Evolutionary conservation across 495 filamentous ascomycete genomes (phyloP).

Genomic region (Talaromyces liani): DNA sequence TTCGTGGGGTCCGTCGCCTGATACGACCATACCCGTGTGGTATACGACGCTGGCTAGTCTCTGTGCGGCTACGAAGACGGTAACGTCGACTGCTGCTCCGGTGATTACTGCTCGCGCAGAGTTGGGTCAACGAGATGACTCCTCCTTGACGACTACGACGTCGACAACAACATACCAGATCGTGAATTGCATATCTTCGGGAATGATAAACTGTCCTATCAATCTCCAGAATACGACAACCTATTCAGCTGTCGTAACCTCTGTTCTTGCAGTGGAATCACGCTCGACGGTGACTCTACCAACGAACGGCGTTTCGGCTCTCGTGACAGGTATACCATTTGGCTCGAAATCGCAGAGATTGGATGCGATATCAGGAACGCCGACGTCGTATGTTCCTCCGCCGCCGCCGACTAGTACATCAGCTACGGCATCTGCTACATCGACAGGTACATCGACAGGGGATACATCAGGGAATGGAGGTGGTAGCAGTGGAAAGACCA

Average conservation of each 20-base stretch:
- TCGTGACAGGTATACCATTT: slow-evolving; percentile 28
- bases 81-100: slow-evolving; percentile 13
- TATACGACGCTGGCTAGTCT: slow-evolving; percentile 42
- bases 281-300: slow-evolving; percentile 30
- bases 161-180: slow-evolving; percentile 28
- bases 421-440: background rate
- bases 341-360: slow-evolving; percentile 27
- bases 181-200: slow-evolving; percentile 27
- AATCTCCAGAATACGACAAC: slow-evolving; percentile 34
- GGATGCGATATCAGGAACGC: slow-evolving; percentile 25
- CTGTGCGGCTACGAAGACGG: slow-evolving; percentile 26
- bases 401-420: slow-evolving; percentile 12
- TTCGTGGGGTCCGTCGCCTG: slow-evolving; percentile 42
- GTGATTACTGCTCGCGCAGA: slow-evolving; percentile 18
- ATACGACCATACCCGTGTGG: slow-evolving; percentile 41
- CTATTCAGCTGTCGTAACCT: slow-evolving; percentile 21
- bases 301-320: slow-evolving; percentile 17
- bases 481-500: background rate
- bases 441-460: slow-evolving; percentile 9
- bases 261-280: slow-evolving; percentile 27
- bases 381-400: slow-evolving; percentile 19
- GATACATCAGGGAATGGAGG: slow-evolving; percentile 14
- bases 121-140: slow-evolving; percentile 11
- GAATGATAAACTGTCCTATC: slow-evolving; percentile 37
- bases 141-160: slow-evolving; percentile 27